phyloP scores from a whole-genome alignment of 805 yeast species.

The Wickerhamiella australiensis region DNA sequence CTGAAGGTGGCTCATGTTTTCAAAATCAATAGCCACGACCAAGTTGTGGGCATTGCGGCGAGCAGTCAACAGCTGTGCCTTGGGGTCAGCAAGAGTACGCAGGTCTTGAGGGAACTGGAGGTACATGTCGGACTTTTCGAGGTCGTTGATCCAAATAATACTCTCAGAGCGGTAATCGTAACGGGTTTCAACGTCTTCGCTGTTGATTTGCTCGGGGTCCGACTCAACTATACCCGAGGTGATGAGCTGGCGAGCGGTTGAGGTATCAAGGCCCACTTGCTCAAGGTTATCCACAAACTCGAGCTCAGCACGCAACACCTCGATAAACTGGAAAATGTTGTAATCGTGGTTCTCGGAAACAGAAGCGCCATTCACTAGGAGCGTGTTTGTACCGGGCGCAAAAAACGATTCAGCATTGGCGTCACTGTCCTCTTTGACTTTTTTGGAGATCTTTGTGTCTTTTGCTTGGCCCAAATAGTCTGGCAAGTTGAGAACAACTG shows the following conservation, averaged over 20 bases:
- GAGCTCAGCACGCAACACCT: constrained; percentile 32
- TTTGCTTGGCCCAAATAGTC: constrained; percentile 32
- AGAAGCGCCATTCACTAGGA: constrained; percentile 62
- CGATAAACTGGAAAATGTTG: constrained; percentile 27
- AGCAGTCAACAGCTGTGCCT: constrained; percentile 34
- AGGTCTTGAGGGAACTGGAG: constrained; percentile 35
- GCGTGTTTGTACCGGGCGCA: constrained; percentile 23
- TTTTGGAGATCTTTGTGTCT: background rate
- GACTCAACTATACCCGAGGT: constrained; percentile 14
- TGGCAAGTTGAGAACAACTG: constrained; percentile 44
- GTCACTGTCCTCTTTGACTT: constrained; percentile 21
- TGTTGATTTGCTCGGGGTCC: constrained; percentile 3
- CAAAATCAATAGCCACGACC: constrained; percentile 54
- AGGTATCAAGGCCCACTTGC: constrained; percentile 29
- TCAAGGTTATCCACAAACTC: constrained; percentile 21
- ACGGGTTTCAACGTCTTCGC: constrained; percentile 15
- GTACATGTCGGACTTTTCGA: constrained; percentile 52
- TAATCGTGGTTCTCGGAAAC: constrained; percentile 33
- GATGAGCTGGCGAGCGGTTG: constrained; percentile 26
- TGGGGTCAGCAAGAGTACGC: constrained; percentile 36
- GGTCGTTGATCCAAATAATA: constrained; percentile 64
- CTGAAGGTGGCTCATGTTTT: constrained; percentile 40
- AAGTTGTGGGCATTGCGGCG: constrained; percentile 65
- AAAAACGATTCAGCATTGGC: constrained; percentile 17
- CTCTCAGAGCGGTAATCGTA: constrained; percentile 29